Base-by-base conservation (phyloP, 192 early-diverging fungal species). In the Chytriomyces sp. region DNA sequence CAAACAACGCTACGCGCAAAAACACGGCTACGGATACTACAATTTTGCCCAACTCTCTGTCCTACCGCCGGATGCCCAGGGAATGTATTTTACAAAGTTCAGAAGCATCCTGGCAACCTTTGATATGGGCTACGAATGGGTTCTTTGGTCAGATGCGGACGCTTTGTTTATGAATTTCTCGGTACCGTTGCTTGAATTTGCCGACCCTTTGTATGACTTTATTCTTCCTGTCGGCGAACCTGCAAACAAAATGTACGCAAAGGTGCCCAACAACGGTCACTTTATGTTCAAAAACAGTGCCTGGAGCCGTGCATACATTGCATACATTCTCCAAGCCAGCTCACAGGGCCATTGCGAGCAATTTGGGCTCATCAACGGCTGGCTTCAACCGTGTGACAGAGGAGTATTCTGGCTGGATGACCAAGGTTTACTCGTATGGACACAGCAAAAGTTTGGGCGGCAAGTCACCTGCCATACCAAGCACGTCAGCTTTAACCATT, bases 111-210 rank as follows among this genome's bases (percentile, higher is more conserved):
- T 68, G 43, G 24, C 11, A 20, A 11, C 47, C 18, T 26, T 68
- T n/a, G 43, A 68, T 6, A 11, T 20, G 9, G 45, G 45, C 10
- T 68, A 68, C 45, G 67, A 68, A 18, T 68, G 24, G 24, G 67
- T 68, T 47, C 13, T 68, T 5, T 68, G 67, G 67, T 20, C 45
- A 5, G 67, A 68, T 45, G 16, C 45, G 5, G 67, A 68, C 67
- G 26, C 18, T 26, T 47, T 68, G 13, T 68, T 68, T 46, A 11
- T 68, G 13, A 68, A 68, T 46, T 26, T 11, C 67, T 47, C 67
- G 0, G 13, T n/a, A 5, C 13, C 43, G 11, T 4, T 68, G 13
- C 26, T 16, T 9, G 67, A 68, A 10, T 68, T 68, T 26, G 18
- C 26, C 48, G 67, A 68, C 45, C 44, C 44, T 16, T 46, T 16